Evolutionary conservation across 306 rosid genomes (phyloP), one percentile per base, ranked within the genome.

Genomic region (Geum urbanum): DNA sequence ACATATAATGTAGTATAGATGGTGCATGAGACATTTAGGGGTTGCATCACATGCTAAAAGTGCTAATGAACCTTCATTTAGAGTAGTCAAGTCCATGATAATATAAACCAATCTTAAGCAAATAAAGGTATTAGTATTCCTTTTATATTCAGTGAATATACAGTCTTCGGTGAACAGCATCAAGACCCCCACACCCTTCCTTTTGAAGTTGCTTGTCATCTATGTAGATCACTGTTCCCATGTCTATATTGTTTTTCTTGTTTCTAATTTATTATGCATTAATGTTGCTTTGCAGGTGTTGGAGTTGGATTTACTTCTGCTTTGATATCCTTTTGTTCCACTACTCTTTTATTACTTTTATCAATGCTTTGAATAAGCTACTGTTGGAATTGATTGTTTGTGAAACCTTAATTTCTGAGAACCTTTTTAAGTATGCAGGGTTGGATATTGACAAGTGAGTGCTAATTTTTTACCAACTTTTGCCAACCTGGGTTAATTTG

Each of bases 381-480:
- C 14, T 74, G 24, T 41, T 18, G 12, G 70, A 61, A 63, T n/a
- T n/a, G 32, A 9, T 1, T 50, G 45, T 32, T 83, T 83, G 85
- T 80, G 77, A 81, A 72, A 75, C 99, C 96, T 91, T 94, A 89
- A 94, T 87, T 74, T 56, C n/a, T 67, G 55, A 74, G 79, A 72
- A 94, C 99, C 91, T 94, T 69, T 94, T 94, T 69, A 94, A 94
- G 97, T 94, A 94, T 88, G 99, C 99, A 71, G 96, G 99, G 55
- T 84, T 94, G 82, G 97, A 94, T 78, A 84, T 88, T 83, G 99
- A 94, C 88, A 94, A 84, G 99, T 94, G 78, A 89, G 92, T 83
- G 71, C 76, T 55, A 13, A 27, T 20, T 61, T 27, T 59, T 43
- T 59, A 44, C 49, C 58, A 12, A n/a, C 65, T 62, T 65, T 73